Evolutionary conservation across 805 yeast species (phyloP), one percentile per base, ranked within the genome.

Genomic region (Metschnikowia shivogae): DNA sequence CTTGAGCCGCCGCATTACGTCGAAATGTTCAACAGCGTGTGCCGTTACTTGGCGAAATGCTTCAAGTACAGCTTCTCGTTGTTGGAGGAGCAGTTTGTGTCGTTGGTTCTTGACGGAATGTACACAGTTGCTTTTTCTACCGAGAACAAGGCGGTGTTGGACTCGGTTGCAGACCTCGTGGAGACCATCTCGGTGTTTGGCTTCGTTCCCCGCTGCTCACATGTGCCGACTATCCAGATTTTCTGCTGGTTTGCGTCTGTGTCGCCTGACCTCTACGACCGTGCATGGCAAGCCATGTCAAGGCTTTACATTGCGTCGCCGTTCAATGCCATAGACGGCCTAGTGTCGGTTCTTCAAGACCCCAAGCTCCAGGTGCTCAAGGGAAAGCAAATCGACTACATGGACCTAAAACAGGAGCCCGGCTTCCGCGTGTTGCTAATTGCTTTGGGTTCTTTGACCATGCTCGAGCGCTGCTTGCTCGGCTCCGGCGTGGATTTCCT

Each of bases 31-130:
- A 17, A 49, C 2, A 47, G 37, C 12, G 44, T 57, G 13, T 47
- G 78, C 31, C 48, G 52, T 1, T 76, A 72, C 53, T 57, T 75
- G 9, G 62, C 60, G 26, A 73, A 73, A 45, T 72, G 80, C 44
- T 60, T 81, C 35, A 73, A 74, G 53, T 74, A 63, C 62, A 80
- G 75, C 50, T 71, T 70, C 49, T 66, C 70, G 13, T 52, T 70
- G 3, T 64, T 78, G 44, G 76, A 73, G 29, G 78, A 72, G 27
- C 41, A 45, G 3, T 56, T 69, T 5, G 60, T 65, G 7, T 48
- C 55, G 1, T 44, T 54, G 11, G 53, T 77, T 3, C 48, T 79
- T 19, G 51, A 58, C 9, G 58, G 55, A 20, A 54, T 69, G 1
- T 65, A 73, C 1, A 59, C 63, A 11, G 59, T 79, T 13, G 68